phyloP scores from a whole-genome alignment of 2,329 filamentous ascomycete species.

The Curvularia sp. region DNA sequence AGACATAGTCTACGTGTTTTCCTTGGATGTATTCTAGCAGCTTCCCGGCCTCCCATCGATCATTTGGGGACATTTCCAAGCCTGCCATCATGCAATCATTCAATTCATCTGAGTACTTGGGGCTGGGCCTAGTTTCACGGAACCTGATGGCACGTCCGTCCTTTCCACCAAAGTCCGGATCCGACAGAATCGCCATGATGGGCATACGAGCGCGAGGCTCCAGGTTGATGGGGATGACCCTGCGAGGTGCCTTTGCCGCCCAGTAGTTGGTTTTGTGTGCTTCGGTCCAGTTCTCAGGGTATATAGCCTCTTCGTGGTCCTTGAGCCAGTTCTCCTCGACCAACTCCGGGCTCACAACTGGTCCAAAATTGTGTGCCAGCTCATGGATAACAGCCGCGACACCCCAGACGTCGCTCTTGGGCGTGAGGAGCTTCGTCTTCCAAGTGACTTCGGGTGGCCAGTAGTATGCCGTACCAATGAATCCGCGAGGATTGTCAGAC shows the following conservation, averaged over 20 bases:
- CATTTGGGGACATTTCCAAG: slow-evolving; percentile 15
- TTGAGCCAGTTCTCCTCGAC: slow-evolving; percentile 7
- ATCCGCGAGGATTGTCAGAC: neutral
- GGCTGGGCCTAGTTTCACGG: slow-evolving; percentile 18
- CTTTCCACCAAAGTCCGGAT: neutral
- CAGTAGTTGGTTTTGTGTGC: slow-evolving; percentile 16
- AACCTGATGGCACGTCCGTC: neutral
- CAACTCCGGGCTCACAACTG: slow-evolving; percentile 17
- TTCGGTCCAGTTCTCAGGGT: slow-evolving; percentile 4
- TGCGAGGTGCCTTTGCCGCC: slow-evolving; percentile 15
- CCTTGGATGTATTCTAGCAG: neutral
- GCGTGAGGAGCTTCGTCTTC: slow-evolving; percentile 17
- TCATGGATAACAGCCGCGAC: slow-evolving; percentile 35
- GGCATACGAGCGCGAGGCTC: slow-evolving; percentile 1
- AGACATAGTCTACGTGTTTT: slow-evolving; percentile 1
- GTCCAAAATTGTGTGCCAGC: slow-evolving; percentile 27
- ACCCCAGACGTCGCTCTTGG: slow-evolving; percentile 37
- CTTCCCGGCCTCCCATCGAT: slow-evolving; percentile 16
- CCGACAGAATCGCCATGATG: neutral
- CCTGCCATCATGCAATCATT: slow-evolving; percentile 27
- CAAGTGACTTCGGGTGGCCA: slow-evolving; percentile 35
- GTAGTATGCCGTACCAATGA: slow-evolving; percentile 21
- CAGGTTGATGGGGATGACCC: slow-evolving; percentile 24
- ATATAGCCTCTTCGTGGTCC: neutral
- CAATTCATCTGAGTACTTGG: slow-evolving; percentile 24